Evolutionary conservation across 2,329 filamentous ascomycete genomes (phyloP).

Genomic region (Colletotrichum echinochloae): DNA sequence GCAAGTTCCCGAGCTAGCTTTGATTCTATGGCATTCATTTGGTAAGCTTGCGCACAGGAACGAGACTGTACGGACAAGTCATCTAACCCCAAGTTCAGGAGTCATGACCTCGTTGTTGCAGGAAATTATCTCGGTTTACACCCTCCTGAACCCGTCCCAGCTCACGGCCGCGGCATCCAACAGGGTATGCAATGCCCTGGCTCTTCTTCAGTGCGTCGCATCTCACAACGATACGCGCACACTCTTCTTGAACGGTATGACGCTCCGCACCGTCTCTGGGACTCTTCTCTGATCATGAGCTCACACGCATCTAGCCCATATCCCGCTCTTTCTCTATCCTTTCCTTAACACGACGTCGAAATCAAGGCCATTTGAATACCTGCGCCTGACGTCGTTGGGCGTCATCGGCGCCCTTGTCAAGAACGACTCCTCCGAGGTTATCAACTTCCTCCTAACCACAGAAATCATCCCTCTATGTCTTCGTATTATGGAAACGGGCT

Average conservation of each 20-base stretch:
- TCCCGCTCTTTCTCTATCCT: conserved; percentile 96
- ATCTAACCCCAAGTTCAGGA: conserved; percentile 62
- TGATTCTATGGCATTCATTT: conserved; percentile 99
- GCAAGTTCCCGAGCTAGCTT: conserved; percentile 93
- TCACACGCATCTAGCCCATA: conserved; percentile 76
- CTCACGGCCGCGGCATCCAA: conserved; percentile 98
- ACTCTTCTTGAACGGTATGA: conserved; percentile 89
- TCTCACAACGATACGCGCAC: conserved; percentile 97
- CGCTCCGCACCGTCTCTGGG: neutral
- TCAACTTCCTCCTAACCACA: conserved; percentile 98
- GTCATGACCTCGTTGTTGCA: conserved; percentile 98
- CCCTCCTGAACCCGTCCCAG: conserved; percentile 94
- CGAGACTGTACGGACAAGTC: too few species aligned
- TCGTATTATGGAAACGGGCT: conserved; percentile 99
- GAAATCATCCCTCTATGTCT: conserved; percentile 98
- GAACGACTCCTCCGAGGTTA: conserved; percentile 98
- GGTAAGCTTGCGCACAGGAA: conserved; percentile 68
- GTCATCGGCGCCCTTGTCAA: conserved; percentile 98
- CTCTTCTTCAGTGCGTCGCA: conserved; percentile 94
- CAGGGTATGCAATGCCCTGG: conserved; percentile 95
- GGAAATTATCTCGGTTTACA: conserved; percentile 99
- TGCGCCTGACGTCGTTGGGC: conserved; percentile 93
- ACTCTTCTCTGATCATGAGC: conserved; percentile 26
- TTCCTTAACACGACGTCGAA: conserved; percentile 99
- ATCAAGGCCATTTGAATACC: conserved; percentile 95